A percentile compares a stretch with the other conserved stretches of the same genome.
Conservation (phyloP, 257 asterid species). For the Jaltomata sinuosa region DNA sequence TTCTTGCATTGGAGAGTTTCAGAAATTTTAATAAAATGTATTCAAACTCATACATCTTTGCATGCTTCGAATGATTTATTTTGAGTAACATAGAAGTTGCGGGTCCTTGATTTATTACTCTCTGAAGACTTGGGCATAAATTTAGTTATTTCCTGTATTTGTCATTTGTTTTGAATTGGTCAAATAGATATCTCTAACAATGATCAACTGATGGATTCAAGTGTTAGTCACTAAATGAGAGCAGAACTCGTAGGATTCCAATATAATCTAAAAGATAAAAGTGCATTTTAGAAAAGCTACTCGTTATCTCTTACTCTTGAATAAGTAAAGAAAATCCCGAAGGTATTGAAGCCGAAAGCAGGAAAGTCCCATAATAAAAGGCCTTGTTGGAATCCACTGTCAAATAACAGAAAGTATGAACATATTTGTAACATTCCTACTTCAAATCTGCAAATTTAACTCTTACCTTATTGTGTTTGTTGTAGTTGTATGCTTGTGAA, state of each 20-base stretch:
- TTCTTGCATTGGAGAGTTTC: background rate
- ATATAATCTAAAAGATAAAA: background rate
- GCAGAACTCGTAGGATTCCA: background rate
- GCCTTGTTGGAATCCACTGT: background rate
- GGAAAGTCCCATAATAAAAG: background rate
- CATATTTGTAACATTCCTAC: background rate
- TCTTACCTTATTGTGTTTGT: background rate
- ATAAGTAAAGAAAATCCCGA: background rate
- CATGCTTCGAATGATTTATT: background rate
- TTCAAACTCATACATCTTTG: background rate
- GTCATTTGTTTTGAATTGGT: background rate
- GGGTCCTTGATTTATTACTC: background rate
- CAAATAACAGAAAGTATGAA: background rate
- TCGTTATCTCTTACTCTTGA: background rate
- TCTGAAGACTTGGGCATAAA: background rate
- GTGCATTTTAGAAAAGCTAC: background rate
- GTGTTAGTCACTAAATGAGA: background rate
- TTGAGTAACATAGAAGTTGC: background rate
- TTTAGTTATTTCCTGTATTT: background rate
- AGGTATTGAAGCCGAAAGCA: background rate
- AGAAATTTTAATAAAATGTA: background rate
- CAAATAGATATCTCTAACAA: background rate
- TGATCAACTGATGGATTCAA: background rate
- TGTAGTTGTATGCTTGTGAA: conserved; percentile 14
- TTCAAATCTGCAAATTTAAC: background rate